Conservation (phyloP, 768 basidiomycete genomes). For the Termitomyces sp. region DNA sequence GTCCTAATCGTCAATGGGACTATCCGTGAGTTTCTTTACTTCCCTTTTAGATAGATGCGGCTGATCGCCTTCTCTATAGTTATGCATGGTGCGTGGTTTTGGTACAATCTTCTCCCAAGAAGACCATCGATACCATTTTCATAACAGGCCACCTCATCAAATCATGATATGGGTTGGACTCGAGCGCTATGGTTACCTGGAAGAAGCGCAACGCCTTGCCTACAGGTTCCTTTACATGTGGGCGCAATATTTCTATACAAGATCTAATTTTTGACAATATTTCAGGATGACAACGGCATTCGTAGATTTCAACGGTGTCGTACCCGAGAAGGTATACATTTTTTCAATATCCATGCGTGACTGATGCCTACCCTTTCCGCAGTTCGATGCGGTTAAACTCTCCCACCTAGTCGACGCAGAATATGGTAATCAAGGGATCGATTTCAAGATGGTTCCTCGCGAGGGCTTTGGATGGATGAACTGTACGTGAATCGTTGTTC, state of each 20-base stretch:
- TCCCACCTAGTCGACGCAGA: constrained; percentile 97
- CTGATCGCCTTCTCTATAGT: constrained; percentile 24
- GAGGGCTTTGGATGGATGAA: constrained; percentile 99
- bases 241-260: constrained; percentile 2
- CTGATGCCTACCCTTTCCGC: constrained; percentile 1
- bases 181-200: constrained; percentile 91
- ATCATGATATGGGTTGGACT: constrained; percentile 98
- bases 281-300: constrained; percentile 88
- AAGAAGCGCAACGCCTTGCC: constrained; percentile 88
- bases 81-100: constrained; percentile 53
- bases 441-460: constrained; percentile 96
- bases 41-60: constrained; percentile 6
- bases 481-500: constrained; percentile 39
- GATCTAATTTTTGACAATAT: neutral
- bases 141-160: constrained; percentile 84
- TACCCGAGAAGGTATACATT: constrained; percentile 83
- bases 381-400: constrained; percentile 95
- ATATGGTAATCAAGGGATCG: constrained; percentile 93
- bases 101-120: neutral
- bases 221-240: constrained; percentile 99
- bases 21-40: constrained; percentile 77
- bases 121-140: constrained; percentile 8
- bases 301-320: constrained; percentile 96
- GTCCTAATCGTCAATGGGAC: constrained; percentile 99
- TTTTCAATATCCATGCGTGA: neutral